Evolutionary conservation across 2,329 filamentous ascomycete species (phyloP).

Genomic region (Tolypocladium sp.): DNA sequence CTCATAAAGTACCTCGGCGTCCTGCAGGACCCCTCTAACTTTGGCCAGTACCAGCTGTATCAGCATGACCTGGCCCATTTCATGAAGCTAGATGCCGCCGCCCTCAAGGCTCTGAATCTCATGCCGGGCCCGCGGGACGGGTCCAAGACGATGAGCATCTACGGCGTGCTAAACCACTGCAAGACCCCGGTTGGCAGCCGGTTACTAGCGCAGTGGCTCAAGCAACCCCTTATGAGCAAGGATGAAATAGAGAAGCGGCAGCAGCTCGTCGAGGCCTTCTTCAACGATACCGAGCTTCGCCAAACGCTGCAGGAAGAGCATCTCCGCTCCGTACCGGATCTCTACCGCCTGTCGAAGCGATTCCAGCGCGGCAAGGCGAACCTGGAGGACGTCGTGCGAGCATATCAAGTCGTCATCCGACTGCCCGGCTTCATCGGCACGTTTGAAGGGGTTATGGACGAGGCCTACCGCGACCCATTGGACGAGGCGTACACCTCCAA

Average conservation of each 20-base stretch:
- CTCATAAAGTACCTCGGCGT: slow-evolving; percentile 91
- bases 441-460: slow-evolving; percentile 90
- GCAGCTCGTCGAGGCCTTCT: slow-evolving; percentile 90
- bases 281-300: slow-evolving; percentile 81
- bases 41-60: slow-evolving; percentile 93
- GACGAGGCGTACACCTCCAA: slow-evolving; percentile 83
- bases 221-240: slow-evolving; percentile 91
- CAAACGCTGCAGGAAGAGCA: slow-evolving; percentile 98
- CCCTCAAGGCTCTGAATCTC: slow-evolving; percentile 85
- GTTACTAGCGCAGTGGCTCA: slow-evolving; percentile 89
- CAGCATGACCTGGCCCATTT: slow-evolving; percentile 95
- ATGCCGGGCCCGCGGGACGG: slow-evolving; percentile 95
- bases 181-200: slow-evolving; percentile 91
- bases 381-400: slow-evolving; percentile 88
- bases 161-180: slow-evolving; percentile 90
- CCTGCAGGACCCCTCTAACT: slow-evolving; percentile 86
- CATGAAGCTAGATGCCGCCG: slow-evolving; percentile 96
- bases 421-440: slow-evolving; percentile 84
- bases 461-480: slow-evolving; percentile 78
- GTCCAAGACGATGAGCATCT: slow-evolving; percentile 95
- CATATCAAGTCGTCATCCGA: slow-evolving; percentile 89
- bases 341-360: slow-evolving; percentile 87
- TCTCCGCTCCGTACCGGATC: slow-evolving; percentile 81
- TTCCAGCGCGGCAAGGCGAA: slow-evolving; percentile 89
- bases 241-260: slow-evolving; percentile 84